Evolutionary conservation across 192 early-diverging fungal genomes (phyloP).

Genomic region (Globomyces pollinis-pini): DNA sequence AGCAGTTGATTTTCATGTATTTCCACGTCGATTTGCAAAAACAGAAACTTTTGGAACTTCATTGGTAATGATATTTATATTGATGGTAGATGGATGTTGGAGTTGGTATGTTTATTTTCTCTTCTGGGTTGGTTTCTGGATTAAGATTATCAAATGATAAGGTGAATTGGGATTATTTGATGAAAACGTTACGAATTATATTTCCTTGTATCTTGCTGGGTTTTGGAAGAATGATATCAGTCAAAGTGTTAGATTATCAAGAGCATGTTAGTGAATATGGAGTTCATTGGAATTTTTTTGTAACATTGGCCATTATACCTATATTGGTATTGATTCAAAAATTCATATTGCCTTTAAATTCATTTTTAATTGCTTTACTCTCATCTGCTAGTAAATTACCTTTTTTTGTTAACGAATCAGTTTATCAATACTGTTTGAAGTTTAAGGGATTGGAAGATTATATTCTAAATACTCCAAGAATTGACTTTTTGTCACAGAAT

Average conservation of each 20-base stretch:
- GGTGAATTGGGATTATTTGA: neutral
- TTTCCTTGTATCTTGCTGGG: conserved; percentile 71
- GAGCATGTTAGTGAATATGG: conserved; percentile 94
- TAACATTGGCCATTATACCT: conserved; percentile 83
- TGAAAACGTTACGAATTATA: conserved; percentile 43
- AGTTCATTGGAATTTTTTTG: conserved; percentile 98
- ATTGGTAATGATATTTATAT: too few species aligned
- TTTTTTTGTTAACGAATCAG: conserved; percentile 14
- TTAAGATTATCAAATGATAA: conserved; percentile 15
- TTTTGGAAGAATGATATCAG: conserved; percentile 55
- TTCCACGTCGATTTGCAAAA: conserved; percentile 86
- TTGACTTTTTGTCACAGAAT: conserved; percentile 70
- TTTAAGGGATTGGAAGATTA: conserved; percentile 57
- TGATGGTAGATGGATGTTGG: conserved; percentile 63
- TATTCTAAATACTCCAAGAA: conserved; percentile 68
- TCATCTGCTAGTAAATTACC: conserved; percentile 32
- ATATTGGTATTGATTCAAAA: conserved; percentile 63
- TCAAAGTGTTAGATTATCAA: conserved; percentile 83
- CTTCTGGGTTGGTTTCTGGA: conserved; percentile 73
- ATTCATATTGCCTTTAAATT: conserved; percentile 37
- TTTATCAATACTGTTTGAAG: conserved; percentile 55
- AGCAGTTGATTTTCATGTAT: conserved; percentile 88
- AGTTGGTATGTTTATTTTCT: conserved; percentile 90
- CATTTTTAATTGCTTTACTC: conserved; percentile 52
- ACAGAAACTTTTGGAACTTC: conserved; percentile 85